Evolutionary conservation across 306 rosid genomes (phyloP).

Genomic region (Malus domestica): ASM211411v1 NC_041791.1:7335501-7336000

Average conservation of each 20-base stretch:
- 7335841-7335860: conserved; percentile 72
- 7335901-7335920: conserved; percentile 88
- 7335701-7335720: conserved; percentile 93
- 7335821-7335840: conserved; percentile 58
- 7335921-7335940: conserved; percentile 78
- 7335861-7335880: conserved; percentile 68
- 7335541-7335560: conserved; percentile 85
- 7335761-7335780: conserved; percentile 67
- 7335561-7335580: conserved; percentile 76
- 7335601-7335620: conserved; percentile 64
- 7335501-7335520: conserved; percentile 82
- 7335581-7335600: conserved; percentile 45
- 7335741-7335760: conserved; percentile 78
- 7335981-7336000: neutral
- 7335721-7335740: conserved; percentile 72
- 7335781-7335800: conserved; percentile 67
- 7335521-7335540: conserved; percentile 83
- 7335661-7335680: conserved; percentile 89
- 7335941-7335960: conserved; percentile 73
- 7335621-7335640: conserved; percentile 34
- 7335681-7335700: conserved; percentile 88
- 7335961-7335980: neutral
- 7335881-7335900: conserved; percentile 74
- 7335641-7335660: conserved; percentile 57
- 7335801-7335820: conserved; percentile 60